Evolutionary conservation across 768 basidiomycete species (phyloP).

Genomic region (Calocera viscosa): DNA sequence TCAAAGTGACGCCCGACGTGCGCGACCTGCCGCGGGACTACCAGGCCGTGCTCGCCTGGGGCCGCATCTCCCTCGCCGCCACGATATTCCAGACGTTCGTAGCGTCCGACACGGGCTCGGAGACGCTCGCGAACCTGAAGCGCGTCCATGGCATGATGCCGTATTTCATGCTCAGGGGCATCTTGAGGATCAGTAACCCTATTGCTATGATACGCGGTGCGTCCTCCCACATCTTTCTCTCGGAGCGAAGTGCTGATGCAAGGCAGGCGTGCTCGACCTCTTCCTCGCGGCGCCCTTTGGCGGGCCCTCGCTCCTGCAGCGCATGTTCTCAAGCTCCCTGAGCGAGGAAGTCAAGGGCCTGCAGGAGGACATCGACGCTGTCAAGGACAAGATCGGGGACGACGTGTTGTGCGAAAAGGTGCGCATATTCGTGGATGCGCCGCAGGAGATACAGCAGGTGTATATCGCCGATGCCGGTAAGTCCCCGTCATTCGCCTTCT

Average conservation of each 20-base stretch:
- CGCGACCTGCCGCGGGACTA: constrained; percentile 72
- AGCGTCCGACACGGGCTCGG: constrained; percentile 83
- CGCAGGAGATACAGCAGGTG: constrained; percentile 73
- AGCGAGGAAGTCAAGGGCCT: constrained; percentile 77
- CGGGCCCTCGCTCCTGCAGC: constrained; percentile 77
- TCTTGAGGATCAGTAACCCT: constrained; percentile 86
- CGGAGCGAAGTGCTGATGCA: not conserved
- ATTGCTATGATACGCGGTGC: constrained; percentile 86
- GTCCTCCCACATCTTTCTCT: constrained; percentile 16
- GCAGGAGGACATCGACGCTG: constrained; percentile 75
- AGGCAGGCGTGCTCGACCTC: constrained; percentile 62
- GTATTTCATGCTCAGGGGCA: constrained; percentile 89
- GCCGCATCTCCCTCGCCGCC: constrained; percentile 87
- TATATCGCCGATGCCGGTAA: constrained; percentile 69
- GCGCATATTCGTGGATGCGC: constrained; percentile 71
- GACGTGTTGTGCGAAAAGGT: constrained; percentile 80
- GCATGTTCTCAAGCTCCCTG: constrained; percentile 91
- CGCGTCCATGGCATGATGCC: constrained; percentile 94
- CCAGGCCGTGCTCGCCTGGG: constrained; percentile 89
- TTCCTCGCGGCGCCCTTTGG: constrained; percentile 97
- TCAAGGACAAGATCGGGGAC: constrained; percentile 82
- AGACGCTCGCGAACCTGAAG: constrained; percentile 77
- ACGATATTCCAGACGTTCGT: constrained; percentile 93
- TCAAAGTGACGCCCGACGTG: constrained; percentile 68
- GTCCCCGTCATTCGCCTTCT: constrained; percentile 18